A percentile compares a stretch with the other conserved stretches of the same genome.
Conservation (phyloP, 345 rosid species). For the Bretschneidera sinensis region DNA sequence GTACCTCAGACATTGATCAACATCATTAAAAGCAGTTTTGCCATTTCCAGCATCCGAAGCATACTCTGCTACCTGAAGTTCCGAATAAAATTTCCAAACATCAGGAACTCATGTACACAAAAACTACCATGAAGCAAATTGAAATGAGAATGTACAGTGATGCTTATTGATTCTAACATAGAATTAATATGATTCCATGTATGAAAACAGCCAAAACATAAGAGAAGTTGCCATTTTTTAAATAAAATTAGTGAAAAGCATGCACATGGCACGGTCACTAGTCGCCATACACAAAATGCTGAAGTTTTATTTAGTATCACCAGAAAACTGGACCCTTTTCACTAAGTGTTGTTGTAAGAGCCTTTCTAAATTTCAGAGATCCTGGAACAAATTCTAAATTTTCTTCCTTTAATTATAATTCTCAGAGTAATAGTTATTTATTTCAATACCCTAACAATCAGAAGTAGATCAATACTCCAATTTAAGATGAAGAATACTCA, state of each 20-base stretch:
- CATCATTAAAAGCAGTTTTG: slow-evolving; percentile 32
- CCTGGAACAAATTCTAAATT: no score
- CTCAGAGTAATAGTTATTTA: no score
- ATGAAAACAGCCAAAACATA: background rate
- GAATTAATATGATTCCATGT: background rate
- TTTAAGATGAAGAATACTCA: background rate
- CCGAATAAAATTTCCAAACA: slow-evolving; percentile 34
- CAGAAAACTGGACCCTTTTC: no score
- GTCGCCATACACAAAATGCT: no score
- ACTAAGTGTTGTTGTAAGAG: no score
- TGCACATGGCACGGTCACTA: no score
- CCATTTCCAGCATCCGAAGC: slow-evolving; percentile 52
- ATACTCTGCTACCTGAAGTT: slow-evolving; percentile 51
- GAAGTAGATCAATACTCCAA: slow-evolving; percentile 4
- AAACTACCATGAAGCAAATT: slow-evolving; percentile 29
- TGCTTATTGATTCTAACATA: no score
- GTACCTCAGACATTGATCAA: slow-evolving; percentile 50
- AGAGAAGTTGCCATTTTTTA: no score
- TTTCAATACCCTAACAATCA: slow-evolving; percentile 1
- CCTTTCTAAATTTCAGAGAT: no score
- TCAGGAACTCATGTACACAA: slow-evolving; percentile 34
- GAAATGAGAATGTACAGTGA: slow-evolving; percentile 17
- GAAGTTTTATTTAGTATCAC: no score
- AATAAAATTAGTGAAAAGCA: background rate
- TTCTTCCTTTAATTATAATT: no score